Percentiles rank a stretch among this genome's conserved stretches.
These are phyloP conservation scores for Talaromyces nanjingensis DNA, from an alignment of 495 filamentous ascomycete genomes.

Conservation along the genomic window DNA sequence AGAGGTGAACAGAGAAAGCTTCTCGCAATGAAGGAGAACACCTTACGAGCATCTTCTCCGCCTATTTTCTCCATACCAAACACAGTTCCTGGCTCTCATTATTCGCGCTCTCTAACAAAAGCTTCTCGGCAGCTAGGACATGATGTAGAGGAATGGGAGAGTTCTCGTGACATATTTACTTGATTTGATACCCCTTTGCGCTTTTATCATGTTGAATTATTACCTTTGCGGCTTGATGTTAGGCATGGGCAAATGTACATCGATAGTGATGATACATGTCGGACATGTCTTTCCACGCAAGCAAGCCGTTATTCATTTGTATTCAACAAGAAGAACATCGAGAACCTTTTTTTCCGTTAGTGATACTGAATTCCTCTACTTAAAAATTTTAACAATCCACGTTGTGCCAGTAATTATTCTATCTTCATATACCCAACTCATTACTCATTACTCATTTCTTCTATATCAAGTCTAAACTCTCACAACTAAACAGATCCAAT, in stretches of 20 bases:
- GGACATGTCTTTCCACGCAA: no score
- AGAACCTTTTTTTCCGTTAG: not conserved
- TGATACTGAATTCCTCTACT: no score
- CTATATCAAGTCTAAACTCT: not conserved
- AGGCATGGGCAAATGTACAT: not conserved
- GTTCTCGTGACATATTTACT: not conserved
- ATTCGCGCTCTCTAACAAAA: not conserved
- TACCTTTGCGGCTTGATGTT: not conserved
- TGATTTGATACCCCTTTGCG: conserved; percentile 6
- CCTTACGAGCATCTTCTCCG: not conserved
- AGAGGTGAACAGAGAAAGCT: not conserved
- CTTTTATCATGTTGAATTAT: not conserved
- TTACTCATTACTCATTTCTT: not conserved
- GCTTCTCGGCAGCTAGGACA: not conserved
- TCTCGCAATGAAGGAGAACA: not conserved
- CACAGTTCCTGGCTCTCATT: no score
- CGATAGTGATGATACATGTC: not conserved
- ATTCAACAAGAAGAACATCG: not conserved
- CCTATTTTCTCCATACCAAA: not conserved
- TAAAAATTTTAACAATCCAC: not conserved
- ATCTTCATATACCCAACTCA: not conserved
- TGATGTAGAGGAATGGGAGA: not conserved
- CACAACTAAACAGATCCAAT: not conserved
- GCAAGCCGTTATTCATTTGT: not conserved
- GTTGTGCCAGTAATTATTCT: not conserved